Evolutionary conservation across 768 basidiomycete genomes (phyloP).

Genomic region (Austroboletus eburneus): DNA sequence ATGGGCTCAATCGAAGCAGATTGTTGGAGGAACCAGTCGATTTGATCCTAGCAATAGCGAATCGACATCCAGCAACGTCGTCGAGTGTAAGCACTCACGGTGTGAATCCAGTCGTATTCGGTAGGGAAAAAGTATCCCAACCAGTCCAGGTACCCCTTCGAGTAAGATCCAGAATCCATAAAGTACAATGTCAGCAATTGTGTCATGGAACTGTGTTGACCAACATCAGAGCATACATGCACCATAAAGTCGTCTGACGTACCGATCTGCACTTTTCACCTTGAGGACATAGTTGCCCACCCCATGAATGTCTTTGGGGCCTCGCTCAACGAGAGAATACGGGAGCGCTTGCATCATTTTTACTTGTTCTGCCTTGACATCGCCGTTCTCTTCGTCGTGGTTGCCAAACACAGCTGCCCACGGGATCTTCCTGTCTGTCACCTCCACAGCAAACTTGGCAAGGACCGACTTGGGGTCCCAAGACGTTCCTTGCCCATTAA

Average conservation of each 20-base stretch:
- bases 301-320: slow-evolving; percentile 83
- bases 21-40: slow-evolving; percentile 86
- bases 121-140: slow-evolving; percentile 58
- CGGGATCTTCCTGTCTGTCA: slow-evolving; percentile 70
- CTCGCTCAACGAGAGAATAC: slow-evolving; percentile 76
- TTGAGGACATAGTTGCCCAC: slow-evolving; percentile 90
- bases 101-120: slow-evolving; percentile 83
- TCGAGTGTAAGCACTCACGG: slow-evolving; percentile 37
- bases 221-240: slow-evolving; percentile 5
- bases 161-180: slow-evolving; percentile 82
- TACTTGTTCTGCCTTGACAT: slow-evolving; percentile 60
- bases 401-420: slow-evolving; percentile 96
- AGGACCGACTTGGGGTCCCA: slow-evolving; percentile 89
- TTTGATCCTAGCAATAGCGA: slow-evolving; percentile 49
- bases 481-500: slow-evolving; percentile 85
- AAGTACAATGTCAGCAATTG: slow-evolving; percentile 91
- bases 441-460: slow-evolving; percentile 80
- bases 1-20: slow-evolving; percentile 73
- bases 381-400: slow-evolving; percentile 79
- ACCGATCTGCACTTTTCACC: slow-evolving; percentile 81
- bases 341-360: slow-evolving; percentile 73
- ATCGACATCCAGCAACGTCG: not conserved
- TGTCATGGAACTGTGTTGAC: slow-evolving; percentile 68
- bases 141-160: slow-evolving; percentile 54
- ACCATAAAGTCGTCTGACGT: slow-evolving; percentile 29